Percentiles rank a stretch among this genome's conserved stretches.
Evolutionary conservation across 2,329 filamentous ascomycete species (phyloP).

Genomic region (Exophiala xenobiotica): DNA sequence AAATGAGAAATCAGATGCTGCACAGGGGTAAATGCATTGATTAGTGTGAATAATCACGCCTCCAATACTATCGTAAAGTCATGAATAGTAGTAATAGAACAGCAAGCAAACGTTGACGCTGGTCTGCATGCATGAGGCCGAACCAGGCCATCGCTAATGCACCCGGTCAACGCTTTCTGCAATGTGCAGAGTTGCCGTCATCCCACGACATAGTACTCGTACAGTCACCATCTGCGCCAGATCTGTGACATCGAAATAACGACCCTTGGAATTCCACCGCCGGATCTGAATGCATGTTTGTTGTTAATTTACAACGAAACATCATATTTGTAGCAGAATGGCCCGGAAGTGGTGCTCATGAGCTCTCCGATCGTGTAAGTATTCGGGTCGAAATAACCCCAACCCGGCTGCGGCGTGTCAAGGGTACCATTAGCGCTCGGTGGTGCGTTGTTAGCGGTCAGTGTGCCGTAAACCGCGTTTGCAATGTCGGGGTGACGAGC

Average conservation of each 20-base stretch:
- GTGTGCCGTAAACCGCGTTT: conserved; percentile 24
- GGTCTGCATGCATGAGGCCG: no score
- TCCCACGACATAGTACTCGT: background rate
- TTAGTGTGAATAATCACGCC: no score
- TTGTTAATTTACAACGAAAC: conserved; percentile 17
- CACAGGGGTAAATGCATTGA: no score
- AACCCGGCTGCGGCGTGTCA: conserved; percentile 25
- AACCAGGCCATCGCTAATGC: no score
- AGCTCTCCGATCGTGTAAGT: conserved; percentile 24
- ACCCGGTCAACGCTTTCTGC: no score
- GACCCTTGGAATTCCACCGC: background rate
- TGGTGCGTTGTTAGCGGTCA: conserved; percentile 30
- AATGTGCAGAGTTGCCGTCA: no score
- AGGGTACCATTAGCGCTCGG: conserved; percentile 30
- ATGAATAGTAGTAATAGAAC: no score
- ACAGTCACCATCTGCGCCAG: background rate
- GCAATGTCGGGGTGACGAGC: conserved; percentile 26
- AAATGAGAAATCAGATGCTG: no score
- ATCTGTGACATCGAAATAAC: no score
- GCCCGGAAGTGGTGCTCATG: conserved; percentile 30
- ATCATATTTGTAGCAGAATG: conserved; percentile 33
- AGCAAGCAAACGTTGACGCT: no score
- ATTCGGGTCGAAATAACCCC: conserved; percentile 25
- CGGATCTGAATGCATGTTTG: background rate
- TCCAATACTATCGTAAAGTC: no score